phyloP scores from a whole-genome alignment of 768 basidiomycete species.

The Lactifluus volemus region DNA sequence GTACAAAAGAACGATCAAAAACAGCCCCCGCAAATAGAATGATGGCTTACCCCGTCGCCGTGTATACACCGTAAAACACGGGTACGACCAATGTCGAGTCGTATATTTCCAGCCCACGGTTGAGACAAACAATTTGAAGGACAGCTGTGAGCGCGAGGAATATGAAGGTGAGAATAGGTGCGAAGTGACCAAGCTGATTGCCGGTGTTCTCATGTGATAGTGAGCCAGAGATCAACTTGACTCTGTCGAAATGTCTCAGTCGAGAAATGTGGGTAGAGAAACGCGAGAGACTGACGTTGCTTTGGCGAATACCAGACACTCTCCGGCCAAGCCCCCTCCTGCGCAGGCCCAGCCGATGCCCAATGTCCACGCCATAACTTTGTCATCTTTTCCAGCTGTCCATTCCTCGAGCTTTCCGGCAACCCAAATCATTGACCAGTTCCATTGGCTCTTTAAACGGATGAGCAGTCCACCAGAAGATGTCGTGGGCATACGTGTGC shows the following conservation, averaged over 20 bases:
- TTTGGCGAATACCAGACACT: constrained; percentile 80
- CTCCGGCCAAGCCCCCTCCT: constrained; percentile 85
- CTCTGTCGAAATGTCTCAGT: constrained; percentile 34
- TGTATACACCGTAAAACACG: constrained; percentile 91
- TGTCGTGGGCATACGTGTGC: constrained; percentile 22
- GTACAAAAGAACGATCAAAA: neutral
- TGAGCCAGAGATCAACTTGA: constrained; percentile 69
- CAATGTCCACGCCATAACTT: constrained; percentile 78
- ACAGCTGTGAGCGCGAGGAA: constrained; percentile 63
- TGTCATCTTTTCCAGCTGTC: constrained; percentile 77
- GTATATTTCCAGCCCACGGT: constrained; percentile 82
- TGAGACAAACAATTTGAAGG: constrained; percentile 84
- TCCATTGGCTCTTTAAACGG: constrained; percentile 35
- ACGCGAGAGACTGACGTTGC: constrained; percentile 41
- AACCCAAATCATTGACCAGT: constrained; percentile 41
- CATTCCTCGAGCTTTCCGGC: constrained; percentile 60
- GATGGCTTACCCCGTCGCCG: constrained; percentile 57
- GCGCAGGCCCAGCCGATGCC: constrained; percentile 93
- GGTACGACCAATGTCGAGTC: constrained; percentile 90
- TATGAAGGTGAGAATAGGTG: constrained; percentile 63
- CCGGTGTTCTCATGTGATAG: constrained; percentile 74
- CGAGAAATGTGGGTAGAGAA: neutral
- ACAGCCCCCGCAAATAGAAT: neutral
- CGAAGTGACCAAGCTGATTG: constrained; percentile 79
- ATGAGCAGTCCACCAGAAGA: constrained; percentile 23